Conservation (phyloP, 495 filamentous ascomycete species). For the Chlorociboria aeruginascens region DNA sequence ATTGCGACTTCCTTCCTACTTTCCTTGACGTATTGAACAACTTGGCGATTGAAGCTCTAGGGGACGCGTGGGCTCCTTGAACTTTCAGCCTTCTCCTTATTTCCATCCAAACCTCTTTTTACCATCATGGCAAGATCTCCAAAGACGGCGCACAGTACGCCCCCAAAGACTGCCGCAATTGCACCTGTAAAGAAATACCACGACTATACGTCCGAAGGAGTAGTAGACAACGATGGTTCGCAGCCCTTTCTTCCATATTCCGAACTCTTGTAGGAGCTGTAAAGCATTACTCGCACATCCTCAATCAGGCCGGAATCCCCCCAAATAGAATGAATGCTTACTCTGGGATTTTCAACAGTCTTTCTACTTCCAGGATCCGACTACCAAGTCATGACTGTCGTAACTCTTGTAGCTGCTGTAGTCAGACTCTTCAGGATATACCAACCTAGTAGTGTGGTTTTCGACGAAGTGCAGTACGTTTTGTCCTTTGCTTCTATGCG, state of each 20-base stretch:
- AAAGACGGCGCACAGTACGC: slow-evolving; percentile 3
- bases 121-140: slow-evolving; percentile 15
- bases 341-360: slow-evolving; percentile 16
- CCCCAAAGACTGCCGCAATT: slow-evolving; percentile 1
- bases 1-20: slow-evolving; percentile 14
- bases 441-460: slow-evolving; percentile 91
- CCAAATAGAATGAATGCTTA: no score
- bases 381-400: slow-evolving; percentile 56
- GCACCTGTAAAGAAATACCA: slow-evolving; percentile 9
- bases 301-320: no score
- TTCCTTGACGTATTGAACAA: slow-evolving; percentile 15
- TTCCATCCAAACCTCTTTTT: neutral
- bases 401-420: slow-evolving; percentile 64
- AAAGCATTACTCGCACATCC: no score
- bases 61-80: slow-evolving; percentile 3
- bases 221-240: slow-evolving; percentile 49
- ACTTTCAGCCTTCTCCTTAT: slow-evolving; percentile 5
- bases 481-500: neutral
- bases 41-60: slow-evolving; percentile 2
- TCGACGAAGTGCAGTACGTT: slow-evolving; percentile 96
- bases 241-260: no score
- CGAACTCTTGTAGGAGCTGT: no score
- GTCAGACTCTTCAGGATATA: slow-evolving; percentile 94
- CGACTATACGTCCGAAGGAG: slow-evolving; percentile 55
- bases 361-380: slow-evolving; percentile 67